phyloP scores from a whole-genome alignment of 768 basidiomycete genomes.

The Russula earlei region DNA sequence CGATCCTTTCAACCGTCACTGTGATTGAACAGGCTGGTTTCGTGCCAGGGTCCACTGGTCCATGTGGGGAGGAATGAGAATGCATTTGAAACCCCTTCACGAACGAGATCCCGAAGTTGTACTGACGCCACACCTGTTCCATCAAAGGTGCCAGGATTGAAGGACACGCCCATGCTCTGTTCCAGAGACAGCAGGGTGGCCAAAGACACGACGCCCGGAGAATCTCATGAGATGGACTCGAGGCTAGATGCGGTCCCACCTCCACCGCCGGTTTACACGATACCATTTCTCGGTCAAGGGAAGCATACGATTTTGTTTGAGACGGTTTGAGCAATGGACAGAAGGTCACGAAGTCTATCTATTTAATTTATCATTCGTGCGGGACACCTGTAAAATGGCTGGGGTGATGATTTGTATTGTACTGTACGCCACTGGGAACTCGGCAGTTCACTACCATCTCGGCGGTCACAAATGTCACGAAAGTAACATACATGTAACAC shows the following conservation, averaged over 20 bases:
- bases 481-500: too few species aligned
- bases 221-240: not conserved
- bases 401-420: too few species aligned
- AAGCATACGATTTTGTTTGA: not conserved
- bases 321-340: not conserved
- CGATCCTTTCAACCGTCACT: not conserved
- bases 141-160: not conserved
- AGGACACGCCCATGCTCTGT: not conserved
- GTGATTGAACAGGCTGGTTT: not conserved
- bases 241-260: not conserved
- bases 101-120: not conserved
- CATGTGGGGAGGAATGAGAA: not conserved
- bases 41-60: not conserved
- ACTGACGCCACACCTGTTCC: not conserved
- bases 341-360: not conserved
- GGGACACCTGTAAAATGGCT: too few species aligned
- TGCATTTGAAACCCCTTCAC: not conserved
- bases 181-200: not conserved
- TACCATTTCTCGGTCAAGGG: slow-evolving; percentile 9
- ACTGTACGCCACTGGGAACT: too few species aligned
- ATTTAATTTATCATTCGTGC: not conserved
- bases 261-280: slow-evolving; percentile 16
- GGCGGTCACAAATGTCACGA: too few species aligned
- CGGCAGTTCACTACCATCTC: too few species aligned
- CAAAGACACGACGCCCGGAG: not conserved